Percentiles rank a stretch among this genome's conserved stretches.
phyloP scores from a whole-genome alignment of 345 rosid species.

The Citrus inodora region DNA sequence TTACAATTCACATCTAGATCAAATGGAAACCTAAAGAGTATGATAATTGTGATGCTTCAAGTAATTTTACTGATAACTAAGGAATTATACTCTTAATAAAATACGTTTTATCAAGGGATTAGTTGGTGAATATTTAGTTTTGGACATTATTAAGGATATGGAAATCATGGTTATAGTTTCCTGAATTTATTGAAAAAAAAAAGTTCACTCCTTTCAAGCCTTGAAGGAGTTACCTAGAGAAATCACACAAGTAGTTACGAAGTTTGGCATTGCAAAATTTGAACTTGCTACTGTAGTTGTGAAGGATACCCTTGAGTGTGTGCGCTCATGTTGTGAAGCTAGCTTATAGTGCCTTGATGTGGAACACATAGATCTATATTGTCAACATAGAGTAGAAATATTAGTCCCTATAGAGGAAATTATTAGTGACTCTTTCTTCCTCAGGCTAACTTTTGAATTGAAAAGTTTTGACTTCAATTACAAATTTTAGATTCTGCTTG shows the following conservation, averaged over 20 bases:
- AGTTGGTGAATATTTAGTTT: too few species aligned
- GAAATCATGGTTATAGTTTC: too few species aligned
- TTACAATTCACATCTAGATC: too few species aligned
- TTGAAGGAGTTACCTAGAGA: too few species aligned
- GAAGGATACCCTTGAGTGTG: slow-evolving; percentile 25
- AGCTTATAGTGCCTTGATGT: slow-evolving; percentile 33
- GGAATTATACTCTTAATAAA: too few species aligned
- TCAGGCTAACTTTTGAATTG: background rate
- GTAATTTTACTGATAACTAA: background rate
- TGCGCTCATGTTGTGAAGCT: slow-evolving; percentile 26
- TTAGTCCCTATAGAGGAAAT: slow-evolving; percentile 33
- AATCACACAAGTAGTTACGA: too few species aligned
- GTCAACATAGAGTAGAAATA: slow-evolving; percentile 27
- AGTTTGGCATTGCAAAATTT: background rate
- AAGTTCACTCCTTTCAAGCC: too few species aligned
- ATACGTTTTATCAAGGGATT: too few species aligned
- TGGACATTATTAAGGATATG: too few species aligned
- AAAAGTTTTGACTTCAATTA: background rate
- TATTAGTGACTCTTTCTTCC: slow-evolving; percentile 7
- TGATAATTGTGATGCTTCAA: background rate
- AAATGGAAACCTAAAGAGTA: too few species aligned
- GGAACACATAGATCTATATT: slow-evolving; percentile 35
- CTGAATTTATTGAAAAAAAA: too few species aligned
- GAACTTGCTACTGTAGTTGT: background rate
- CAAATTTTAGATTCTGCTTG: background rate